Percentiles rank a stretch among this genome's conserved stretches.
phyloP scores from a whole-genome alignment of 306 rosid genomes.

The Prunus armeniaca region DNA sequence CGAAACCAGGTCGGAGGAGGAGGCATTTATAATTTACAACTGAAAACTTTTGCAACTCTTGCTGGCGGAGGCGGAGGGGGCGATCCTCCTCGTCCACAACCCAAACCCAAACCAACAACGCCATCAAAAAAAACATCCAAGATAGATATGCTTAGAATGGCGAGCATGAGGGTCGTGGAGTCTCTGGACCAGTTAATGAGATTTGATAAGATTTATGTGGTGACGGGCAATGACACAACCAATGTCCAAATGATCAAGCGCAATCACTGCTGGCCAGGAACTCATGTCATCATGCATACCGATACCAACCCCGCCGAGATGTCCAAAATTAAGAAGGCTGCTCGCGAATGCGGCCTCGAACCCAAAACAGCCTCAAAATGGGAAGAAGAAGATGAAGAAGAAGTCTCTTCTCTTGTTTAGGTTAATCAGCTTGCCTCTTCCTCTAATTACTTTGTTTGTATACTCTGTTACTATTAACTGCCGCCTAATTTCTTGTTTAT shows the following conservation, averaged over 20 bases:
- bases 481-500: no score
- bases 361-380: background rate
- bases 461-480: no score
- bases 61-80: no score
- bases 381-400: background rate
- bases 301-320: background rate
- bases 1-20: no score
- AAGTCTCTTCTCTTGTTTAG: no score
- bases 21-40: no score
- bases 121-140: no score
- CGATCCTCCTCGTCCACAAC: no score
- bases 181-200: background rate
- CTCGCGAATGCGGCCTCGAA: background rate
- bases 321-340: background rate
- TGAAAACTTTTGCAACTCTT: no score
- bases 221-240: background rate
- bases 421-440: background rate
- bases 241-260: no score
- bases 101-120: no score
- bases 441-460: no score
- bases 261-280: background rate
- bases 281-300: background rate
- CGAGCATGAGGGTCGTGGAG: background rate
- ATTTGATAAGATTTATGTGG: background rate
- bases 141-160: background rate